phyloP scores from a whole-genome alignment of 176 grass and related monocot genomes.

The maize (Zea mays) region DNA sequence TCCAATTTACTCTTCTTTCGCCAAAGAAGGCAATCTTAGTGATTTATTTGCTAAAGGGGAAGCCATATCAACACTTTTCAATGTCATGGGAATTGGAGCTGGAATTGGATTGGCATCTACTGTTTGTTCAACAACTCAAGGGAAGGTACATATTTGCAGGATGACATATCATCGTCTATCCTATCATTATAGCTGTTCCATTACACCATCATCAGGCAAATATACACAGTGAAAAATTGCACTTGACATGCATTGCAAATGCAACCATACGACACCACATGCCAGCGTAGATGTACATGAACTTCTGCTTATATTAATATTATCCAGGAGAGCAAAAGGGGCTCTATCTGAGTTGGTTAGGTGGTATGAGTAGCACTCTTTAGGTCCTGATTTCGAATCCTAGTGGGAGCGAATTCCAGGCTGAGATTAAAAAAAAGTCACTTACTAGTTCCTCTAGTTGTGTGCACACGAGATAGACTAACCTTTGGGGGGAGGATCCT shows the following conservation, averaged over 20 bases:
- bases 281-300: background rate
- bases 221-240: background rate
- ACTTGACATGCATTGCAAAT: background rate
- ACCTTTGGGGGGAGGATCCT: no score
- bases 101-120: conserved; percentile 92
- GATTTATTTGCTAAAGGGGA: conserved; percentile 98
- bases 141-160: conserved; percentile 59
- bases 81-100: conserved; percentile 79
- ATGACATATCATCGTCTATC: background rate
- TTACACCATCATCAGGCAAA: conserved; percentile 11
- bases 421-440: no score
- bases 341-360: no score
- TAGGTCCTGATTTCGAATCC: no score
- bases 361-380: no score
- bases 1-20: conserved; percentile 96
- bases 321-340: no score
- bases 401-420: no score
- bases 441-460: no score
- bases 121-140: conserved; percentile 85
- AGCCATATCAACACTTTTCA: conserved; percentile 93
- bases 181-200: background rate
- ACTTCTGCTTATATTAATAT: background rate
- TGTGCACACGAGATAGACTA: no score
- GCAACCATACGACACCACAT: background rate
- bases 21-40: conserved; percentile 96